These are phyloP conservation scores for Leishmania aethiopica DNA, from an alignment of 208 protist genomes.

Conservation along the genomic window DNA sequence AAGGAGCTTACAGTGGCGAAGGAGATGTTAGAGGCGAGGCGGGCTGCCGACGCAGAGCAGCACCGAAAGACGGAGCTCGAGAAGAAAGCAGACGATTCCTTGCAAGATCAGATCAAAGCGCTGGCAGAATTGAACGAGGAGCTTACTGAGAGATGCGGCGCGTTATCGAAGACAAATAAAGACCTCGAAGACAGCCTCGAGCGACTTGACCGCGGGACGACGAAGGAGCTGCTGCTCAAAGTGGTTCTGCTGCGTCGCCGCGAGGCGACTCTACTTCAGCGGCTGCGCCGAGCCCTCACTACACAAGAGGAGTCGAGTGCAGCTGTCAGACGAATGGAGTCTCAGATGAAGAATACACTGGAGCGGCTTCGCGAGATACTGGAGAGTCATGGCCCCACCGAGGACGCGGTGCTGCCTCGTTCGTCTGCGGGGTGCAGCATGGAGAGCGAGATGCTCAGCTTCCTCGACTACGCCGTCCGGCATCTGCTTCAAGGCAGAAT, in stretches of 20 bases:
- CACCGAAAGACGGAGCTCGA: constrained; percentile 17
- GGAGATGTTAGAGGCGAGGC: constrained; percentile 49
- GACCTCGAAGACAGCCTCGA: constrained; percentile 54
- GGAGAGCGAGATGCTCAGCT: constrained; percentile 63
- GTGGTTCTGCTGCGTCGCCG: constrained; percentile 82
- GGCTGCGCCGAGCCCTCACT: constrained; percentile 65
- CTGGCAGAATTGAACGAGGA: constrained; percentile 63
- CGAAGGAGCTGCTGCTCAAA: constrained; percentile 76
- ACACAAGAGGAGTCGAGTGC: constrained; percentile 52
- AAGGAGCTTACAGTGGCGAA: constrained; percentile 41
- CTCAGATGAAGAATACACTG: constrained; percentile 62
- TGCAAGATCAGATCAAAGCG: constrained; percentile 39
- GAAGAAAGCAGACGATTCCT: constrained; percentile 2
- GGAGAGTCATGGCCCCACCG: constrained; percentile 46
- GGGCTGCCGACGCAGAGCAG: constrained; percentile 22
- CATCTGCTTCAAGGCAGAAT: constrained; percentile 58
- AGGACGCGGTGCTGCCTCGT: constrained; percentile 74
- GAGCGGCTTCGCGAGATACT: constrained; percentile 69
- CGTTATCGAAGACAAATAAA: constrained; percentile 50
- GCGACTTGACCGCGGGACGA: constrained; percentile 39
- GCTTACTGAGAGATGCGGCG: constrained; percentile 40
- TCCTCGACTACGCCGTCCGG: constrained; percentile 52
- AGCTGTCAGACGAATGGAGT: constrained; percentile 42
- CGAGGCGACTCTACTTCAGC: constrained; percentile 77
- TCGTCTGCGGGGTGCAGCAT: constrained; percentile 46